phyloP scores from a whole-genome alignment of 148 eudicot species.

The Tetragonia tetragonoides region DNA sequence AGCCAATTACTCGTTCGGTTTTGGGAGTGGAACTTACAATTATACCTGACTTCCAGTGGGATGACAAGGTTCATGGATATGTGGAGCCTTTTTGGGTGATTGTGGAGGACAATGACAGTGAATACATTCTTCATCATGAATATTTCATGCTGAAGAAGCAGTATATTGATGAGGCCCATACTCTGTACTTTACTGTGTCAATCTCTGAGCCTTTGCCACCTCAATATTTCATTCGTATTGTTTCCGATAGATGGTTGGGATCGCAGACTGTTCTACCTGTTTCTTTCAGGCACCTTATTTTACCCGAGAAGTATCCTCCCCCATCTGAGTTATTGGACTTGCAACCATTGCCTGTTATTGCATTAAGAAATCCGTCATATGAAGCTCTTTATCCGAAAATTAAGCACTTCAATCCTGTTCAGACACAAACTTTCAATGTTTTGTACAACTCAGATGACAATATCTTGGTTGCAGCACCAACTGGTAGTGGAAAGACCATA shows the following conservation, averaged over 20 bases:
- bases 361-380: slow-evolving; percentile 75
- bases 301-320: slow-evolving; percentile 91
- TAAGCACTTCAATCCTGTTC: slow-evolving; percentile 89
- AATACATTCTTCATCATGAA: slow-evolving; percentile 87
- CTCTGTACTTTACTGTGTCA: slow-evolving; percentile 72
- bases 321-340: slow-evolving; percentile 88
- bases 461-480: slow-evolving; percentile 93
- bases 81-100: slow-evolving; percentile 96
- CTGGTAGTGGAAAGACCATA: slow-evolving; percentile 94
- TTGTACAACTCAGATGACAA: slow-evolving; percentile 91
- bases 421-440: slow-evolving; percentile 89
- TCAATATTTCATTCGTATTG: slow-evolving; percentile 86
- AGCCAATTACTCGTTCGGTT: slow-evolving; percentile 88
- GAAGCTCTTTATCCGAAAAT: slow-evolving; percentile 85
- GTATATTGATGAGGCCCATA: slow-evolving; percentile 81
- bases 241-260: slow-evolving; percentile 89
- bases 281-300: slow-evolving; percentile 84
- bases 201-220: slow-evolving; percentile 93
- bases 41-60: slow-evolving; percentile 89
- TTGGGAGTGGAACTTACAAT: slow-evolving; percentile 84
- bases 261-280: slow-evolving; percentile 85
- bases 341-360: slow-evolving; percentile 93
- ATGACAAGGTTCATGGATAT: slow-evolving; percentile 87
- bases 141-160: slow-evolving; percentile 89
- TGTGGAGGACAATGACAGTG: slow-evolving; percentile 95